Conservation (phyloP, 225 moss, liverwort and hornwort species). For the Straminergon stramineum region DNA sequence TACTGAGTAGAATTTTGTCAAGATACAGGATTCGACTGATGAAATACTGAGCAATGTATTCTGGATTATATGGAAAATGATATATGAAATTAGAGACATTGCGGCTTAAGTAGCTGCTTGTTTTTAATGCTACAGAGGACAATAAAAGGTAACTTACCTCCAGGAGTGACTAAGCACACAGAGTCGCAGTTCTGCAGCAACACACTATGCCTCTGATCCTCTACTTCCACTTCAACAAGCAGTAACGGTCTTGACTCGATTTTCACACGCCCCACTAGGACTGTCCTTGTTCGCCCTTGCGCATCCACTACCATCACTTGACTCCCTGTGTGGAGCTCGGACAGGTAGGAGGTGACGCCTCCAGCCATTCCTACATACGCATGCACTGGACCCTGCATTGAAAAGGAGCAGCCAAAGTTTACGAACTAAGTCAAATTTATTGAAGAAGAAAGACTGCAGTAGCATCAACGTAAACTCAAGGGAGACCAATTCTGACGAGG, state of each 20-base stretch:
- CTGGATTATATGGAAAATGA: neutral
- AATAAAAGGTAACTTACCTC: slow-evolving; percentile 3
- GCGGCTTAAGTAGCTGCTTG: neutral
- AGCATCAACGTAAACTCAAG: neutral
- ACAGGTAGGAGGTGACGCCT: slow-evolving; percentile 77
- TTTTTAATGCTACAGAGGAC: neutral
- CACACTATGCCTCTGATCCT: slow-evolving; percentile 56
- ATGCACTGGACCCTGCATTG: slow-evolving; percentile 82
- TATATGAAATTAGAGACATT: neutral
- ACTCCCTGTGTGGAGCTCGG: slow-evolving; percentile 76
- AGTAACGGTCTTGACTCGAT: slow-evolving; percentile 82
- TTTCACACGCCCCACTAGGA: slow-evolving; percentile 81
- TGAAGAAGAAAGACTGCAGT: neutral
- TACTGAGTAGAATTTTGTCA: neutral
- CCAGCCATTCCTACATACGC: slow-evolving; percentile 93
- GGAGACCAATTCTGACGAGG: neutral
- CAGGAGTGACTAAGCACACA: slow-evolving; percentile 69
- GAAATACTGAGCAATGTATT: neutral
- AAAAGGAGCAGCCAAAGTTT: neutral
- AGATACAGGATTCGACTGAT: too few species aligned
- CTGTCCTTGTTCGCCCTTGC: slow-evolving; percentile 63
- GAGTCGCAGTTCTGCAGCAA: slow-evolving; percentile 90
- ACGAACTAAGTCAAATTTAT: neutral
- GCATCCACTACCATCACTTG: slow-evolving; percentile 82
- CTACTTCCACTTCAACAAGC: slow-evolving; percentile 82